Percentiles rank a stretch among this genome's conserved stretches.
phyloP scores from a whole-genome alignment of 1,284 basidiomycete species.

The Apiotrichum veenhuisii region DNA sequence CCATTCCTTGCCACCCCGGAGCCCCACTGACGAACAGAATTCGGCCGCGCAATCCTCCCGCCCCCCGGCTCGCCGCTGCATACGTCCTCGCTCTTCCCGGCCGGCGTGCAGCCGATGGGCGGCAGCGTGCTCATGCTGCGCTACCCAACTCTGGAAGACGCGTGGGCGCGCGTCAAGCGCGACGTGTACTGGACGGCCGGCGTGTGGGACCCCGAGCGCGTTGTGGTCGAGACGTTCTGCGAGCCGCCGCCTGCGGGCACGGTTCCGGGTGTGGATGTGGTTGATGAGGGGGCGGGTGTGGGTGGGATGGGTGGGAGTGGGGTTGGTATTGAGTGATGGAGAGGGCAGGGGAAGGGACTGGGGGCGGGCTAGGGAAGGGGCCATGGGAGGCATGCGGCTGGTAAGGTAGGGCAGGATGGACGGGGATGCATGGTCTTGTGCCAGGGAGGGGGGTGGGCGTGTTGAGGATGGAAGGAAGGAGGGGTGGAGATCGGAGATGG shows the following conservation, averaged over 20 bases:
- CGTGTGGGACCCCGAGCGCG: constrained; percentile 43
- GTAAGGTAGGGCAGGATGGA: too few relatives aligned
- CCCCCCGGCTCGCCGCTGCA: constrained; percentile 23
- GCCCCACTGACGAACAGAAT: constrained; percentile 19
- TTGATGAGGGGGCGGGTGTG: too few relatives aligned
- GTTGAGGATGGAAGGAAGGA: too few relatives aligned
- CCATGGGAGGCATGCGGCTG: too few relatives aligned
- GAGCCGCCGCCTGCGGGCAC: constrained; percentile 12
- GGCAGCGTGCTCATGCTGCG: constrained; percentile 42
- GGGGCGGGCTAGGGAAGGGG: too few relatives aligned
- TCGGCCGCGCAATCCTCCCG: constrained; percentile 32
- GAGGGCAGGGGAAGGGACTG: too few relatives aligned
- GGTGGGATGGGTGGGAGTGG: too few relatives aligned
- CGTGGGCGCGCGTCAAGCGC: constrained; percentile 38
- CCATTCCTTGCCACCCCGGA: background rate
- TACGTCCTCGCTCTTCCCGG: constrained; percentile 17
- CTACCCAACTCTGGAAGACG: constrained; percentile 27
- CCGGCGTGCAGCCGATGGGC: constrained; percentile 38
- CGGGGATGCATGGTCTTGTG: too few relatives aligned
- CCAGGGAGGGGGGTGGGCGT: too few relatives aligned
- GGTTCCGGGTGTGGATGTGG: constrained; percentile 6
- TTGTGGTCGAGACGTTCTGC: constrained; percentile 37
- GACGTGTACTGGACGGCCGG: constrained; percentile 46
- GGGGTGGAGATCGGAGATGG: too few relatives aligned
- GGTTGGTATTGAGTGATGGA: background rate